Evolutionary conservation across 176 grass and related monocot species (phyloP), one percentile per base, ranked within the genome.

Genomic region (Rhynchospora tenuis): DNA sequence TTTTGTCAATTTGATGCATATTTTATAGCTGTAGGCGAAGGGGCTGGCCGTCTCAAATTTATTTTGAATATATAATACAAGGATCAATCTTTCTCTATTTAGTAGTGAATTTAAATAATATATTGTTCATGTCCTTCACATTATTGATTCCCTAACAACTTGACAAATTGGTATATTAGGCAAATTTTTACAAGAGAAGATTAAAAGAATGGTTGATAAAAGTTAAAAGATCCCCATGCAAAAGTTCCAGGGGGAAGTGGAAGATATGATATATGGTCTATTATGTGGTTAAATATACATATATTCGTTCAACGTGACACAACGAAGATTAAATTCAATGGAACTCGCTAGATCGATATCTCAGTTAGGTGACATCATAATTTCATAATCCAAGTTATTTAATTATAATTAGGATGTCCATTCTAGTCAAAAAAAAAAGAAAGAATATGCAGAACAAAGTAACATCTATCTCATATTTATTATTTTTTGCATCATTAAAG

Each of bases 201-300:
- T 50, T 48, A 50, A 73, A 73, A 73, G 4, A 48, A 24, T 47
- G 69, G 47, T 8, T 73, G 43, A 14, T 9, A 19, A 73, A 20
- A 47, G 43, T 73, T 22, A 4, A 73, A 73, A 24, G 29, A 89
- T 85, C 79, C 78, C 52, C 82, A 12, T 73, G 45, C 60, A 83
- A 62, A 86, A 83, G 16, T 73, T 85, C 71, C 45, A 38, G 24
- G 72, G 55, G 73, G 46, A 84, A 81, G 89, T 82, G 67, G 66
- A 90, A 7, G 58, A 81, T 68, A 90, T 85, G 29, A 86, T 81
- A 68, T 61, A 86, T 27, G 66, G 46, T 23, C 59, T 82, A 85
- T 76, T 38, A 38, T 38, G 5, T 38, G 33, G 33, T 38, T 38
- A 38, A 38, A 38, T 4, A 38, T 38, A 38, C 5, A 4, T 4